Base-by-base conservation (phyloP, 169 alveolate genomes). In the Theileria parva region DNA sequence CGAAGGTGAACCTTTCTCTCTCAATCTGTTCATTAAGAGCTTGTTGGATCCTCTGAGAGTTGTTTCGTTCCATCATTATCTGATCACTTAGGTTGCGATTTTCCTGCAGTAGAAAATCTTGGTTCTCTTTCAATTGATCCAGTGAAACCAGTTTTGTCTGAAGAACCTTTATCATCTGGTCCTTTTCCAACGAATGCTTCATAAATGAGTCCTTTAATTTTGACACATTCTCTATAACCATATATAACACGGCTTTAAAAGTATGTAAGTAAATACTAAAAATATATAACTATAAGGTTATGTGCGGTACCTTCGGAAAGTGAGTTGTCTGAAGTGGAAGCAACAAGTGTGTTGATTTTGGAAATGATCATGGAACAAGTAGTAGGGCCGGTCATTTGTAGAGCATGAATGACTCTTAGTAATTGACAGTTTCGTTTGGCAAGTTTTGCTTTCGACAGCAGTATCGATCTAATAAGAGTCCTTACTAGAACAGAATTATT, bases 401-500 rank as follows among this genome's bases (percentile, higher is more conserved):
- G 53, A 0, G 86, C 72, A 2, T 60, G 44, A 21, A 79, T 80
- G 39, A 83, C 61, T 4, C 48, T 21, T 19, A 55, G 64, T 44
- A 67, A 28, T 21, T 83, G 85, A 11, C 89, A 83, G 37, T 68
- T 79, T 2, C 74, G 28, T 23, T 79, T 63, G 9, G 89, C 89
- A 11, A 83, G 55, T 37, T 77, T 79, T 3, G 83, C 89, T 81
- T 77, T 83, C 78, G 78, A 51, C 5, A 37, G 30, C 4, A 83
- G 80, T 19, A 83, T 65, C 0, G 85, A 67, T 12, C 74, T 70
- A 0, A 83, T 34, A 48, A 83, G 72, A 6, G 51, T 34, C 13
- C 64, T 76, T 17, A 61, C 19, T 2, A 30, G 21, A 2, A 21
- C 60, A 28, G 73, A 59, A 28, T 53, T 59, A 7, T 39, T 39